Percentiles rank a stretch among this genome's conserved stretches.
These are phyloP conservation scores for Fraxinus angustifolia DNA, from an alignment of 305 asterid genomes.

Conservation along the genomic window DNA sequence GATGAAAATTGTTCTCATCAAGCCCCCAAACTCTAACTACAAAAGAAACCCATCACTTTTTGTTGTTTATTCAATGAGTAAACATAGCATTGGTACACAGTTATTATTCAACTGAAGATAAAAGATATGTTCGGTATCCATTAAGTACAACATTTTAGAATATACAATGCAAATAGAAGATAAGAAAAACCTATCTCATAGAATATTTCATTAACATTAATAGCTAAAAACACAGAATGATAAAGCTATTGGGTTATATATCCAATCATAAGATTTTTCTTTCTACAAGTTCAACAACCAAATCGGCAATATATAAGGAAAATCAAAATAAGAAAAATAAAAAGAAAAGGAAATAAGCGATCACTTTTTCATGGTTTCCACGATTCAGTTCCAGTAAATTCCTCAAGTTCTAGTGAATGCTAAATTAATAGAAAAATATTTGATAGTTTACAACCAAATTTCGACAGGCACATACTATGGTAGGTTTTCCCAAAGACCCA, in stretches of 20 bases:
- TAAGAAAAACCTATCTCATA: conserved; percentile 66
- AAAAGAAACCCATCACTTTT: not conserved
- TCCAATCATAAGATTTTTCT: not conserved
- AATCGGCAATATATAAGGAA: not conserved
- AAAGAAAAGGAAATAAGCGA: not conserved
- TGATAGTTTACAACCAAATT: no score
- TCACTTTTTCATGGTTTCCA: not conserved
- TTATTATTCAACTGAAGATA: not conserved
- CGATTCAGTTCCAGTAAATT: not conserved
- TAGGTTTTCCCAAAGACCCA: no score
- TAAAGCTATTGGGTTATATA: not conserved
- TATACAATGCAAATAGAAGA: not conserved
- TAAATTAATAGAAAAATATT: no score
- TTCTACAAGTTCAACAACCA: not conserved
- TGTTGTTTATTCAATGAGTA: not conserved
- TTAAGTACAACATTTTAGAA: conserved; percentile 8
- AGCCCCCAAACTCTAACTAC: not conserved
- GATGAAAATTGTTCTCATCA: not conserved
- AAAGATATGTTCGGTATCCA: not conserved
- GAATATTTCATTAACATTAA: conserved; percentile 71
- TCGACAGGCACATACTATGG: no score
- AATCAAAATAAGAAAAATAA: not conserved
- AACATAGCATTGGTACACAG: not conserved
- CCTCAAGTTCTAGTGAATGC: not conserved
- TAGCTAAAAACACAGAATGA: not conserved